phyloP scores from a whole-genome alignment of 345 rosid genomes.

The Gossypium raimondii region DNA sequence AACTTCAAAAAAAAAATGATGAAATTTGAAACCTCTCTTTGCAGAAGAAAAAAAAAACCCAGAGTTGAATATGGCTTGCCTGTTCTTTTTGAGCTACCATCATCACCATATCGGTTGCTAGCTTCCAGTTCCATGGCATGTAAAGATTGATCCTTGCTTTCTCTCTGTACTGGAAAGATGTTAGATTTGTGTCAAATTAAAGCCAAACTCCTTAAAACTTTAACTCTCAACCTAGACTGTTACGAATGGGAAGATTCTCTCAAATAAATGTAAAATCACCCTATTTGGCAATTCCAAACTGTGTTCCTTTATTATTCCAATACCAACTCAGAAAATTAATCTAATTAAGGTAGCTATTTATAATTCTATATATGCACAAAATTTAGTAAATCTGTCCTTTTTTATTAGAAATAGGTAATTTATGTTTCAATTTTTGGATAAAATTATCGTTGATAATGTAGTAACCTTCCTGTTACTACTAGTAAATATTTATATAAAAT shows the following conservation, averaged over 20 bases:
- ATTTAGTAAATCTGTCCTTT: background rate
- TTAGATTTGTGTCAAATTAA: too few relatives aligned
- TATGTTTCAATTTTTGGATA: background rate
- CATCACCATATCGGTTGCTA: constrained; percentile 19
- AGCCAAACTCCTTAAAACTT: too few relatives aligned
- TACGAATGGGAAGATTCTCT: too few relatives aligned
- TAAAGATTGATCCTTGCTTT: background rate
- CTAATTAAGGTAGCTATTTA: background rate
- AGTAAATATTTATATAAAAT: background rate
- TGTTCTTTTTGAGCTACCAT: constrained; percentile 27
- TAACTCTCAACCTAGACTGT: too few relatives aligned
- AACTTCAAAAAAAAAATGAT: background rate
- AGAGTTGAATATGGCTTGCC: constrained; percentile 12
- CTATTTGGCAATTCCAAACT: background rate
- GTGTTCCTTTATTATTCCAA: background rate
- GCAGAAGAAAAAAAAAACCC: background rate
- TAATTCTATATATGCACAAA: background rate
- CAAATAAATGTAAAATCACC: too few relatives aligned
- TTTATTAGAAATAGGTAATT: background rate
- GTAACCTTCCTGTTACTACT: background rate
- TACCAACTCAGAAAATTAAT: background rate
- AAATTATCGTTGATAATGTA: background rate
- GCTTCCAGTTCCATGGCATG: background rate
- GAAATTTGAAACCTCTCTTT: background rate
- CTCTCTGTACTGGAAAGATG: background rate